phyloP scores from a whole-genome alignment of 495 filamentous ascomycete genomes.

The Podospora appendiculata region DNA sequence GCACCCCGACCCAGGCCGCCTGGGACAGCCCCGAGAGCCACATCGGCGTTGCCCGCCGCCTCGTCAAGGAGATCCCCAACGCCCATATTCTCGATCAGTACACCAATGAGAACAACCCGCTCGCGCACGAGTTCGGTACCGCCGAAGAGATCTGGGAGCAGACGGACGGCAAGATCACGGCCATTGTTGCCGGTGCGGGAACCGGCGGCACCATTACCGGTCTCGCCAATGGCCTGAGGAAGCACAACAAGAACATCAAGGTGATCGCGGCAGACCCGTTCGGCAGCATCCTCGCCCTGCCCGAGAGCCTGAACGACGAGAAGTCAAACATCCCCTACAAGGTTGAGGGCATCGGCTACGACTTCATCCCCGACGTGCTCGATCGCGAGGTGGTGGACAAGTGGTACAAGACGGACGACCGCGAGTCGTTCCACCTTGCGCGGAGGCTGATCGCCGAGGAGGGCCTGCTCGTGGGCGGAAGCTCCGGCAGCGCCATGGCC shows the following conservation, averaged over 20 bases:
- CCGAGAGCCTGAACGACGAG: constrained; percentile 66
- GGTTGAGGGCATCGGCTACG: constrained; percentile 97
- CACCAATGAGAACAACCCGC: constrained; percentile 81
- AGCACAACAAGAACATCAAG: constrained; percentile 75
- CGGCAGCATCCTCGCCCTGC: constrained; percentile 80
- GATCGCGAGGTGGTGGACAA: constrained; percentile 74
- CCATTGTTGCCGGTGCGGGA: constrained; percentile 84
- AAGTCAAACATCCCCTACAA: constrained; percentile 82
- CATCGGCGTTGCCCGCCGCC: constrained; percentile 83
- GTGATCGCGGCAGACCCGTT: constrained; percentile 87
- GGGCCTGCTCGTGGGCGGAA: constrained; percentile 88
- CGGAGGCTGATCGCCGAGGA: constrained; percentile 89
- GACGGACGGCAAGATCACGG: constrained; percentile 75
- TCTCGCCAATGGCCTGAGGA: constrained; percentile 74
- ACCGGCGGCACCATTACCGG: constrained; percentile 96
- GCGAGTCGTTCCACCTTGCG: constrained; percentile 82
- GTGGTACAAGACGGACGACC: constrained; percentile 97
- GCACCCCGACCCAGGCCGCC: constrained; percentile 92
- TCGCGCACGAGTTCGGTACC: constrained; percentile 90
- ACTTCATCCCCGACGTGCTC: constrained; percentile 93
- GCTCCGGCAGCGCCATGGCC: constrained; percentile 86
- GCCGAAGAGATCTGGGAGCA: constrained; percentile 96
- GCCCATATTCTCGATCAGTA: constrained; percentile 98
- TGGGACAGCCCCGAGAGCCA: constrained; percentile 93
- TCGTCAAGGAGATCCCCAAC: constrained; percentile 93